Base-by-base conservation (phyloP, 768 basidiomycete species). In the Boletus reticuloceps region DNA sequence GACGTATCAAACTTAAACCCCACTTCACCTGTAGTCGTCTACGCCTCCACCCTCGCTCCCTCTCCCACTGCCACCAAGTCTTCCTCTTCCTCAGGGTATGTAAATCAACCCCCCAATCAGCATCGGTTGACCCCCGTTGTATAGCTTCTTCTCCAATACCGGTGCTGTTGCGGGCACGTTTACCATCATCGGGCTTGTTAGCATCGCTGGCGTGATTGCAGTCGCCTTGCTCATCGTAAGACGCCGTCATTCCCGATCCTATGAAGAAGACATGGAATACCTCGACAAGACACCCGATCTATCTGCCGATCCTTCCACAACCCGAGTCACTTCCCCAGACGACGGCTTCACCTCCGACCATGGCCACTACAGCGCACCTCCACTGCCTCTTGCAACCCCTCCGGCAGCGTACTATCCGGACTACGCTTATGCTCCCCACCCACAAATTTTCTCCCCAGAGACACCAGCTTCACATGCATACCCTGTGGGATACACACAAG, bases 91-190 rank as follows among this genome's bases (percentile, higher is more conserved):
- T 51, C 59, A 13, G 48, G 65, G 67, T 72, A 51, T 22, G 65
- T 56, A 19, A 12, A 13, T 1, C 2, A 37, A 17, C 16, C 29
- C n/a, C 8, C 13, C 4, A 1, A 7, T 5, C 29, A 25, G 25
- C 11, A 14, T 3, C 39, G 2, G 4, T 31, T 58, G 41, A 60
- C 34, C 38, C 29, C 25, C 1, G 41, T 19, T 22, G 8, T 9
- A 29, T 50, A 81, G 80, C 54, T 82, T 82, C 72, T 75, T 79
- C 59, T 58, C 70, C 44, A 75, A 78, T 58, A 77, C 73, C 48
- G 76, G 72, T 36, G 80, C 77, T 0, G 76, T 80, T 19, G 80
- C 75, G 0, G 77, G 74, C 39, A 75, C 74, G 0, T 82, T 81
- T 55, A 69, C 74, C 39, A 68, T 73, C 53, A 70, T 75, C 50